Conservation (phyloP, 495 filamentous ascomycete genomes). For the Podospora pseudopauciseta region DNA sequence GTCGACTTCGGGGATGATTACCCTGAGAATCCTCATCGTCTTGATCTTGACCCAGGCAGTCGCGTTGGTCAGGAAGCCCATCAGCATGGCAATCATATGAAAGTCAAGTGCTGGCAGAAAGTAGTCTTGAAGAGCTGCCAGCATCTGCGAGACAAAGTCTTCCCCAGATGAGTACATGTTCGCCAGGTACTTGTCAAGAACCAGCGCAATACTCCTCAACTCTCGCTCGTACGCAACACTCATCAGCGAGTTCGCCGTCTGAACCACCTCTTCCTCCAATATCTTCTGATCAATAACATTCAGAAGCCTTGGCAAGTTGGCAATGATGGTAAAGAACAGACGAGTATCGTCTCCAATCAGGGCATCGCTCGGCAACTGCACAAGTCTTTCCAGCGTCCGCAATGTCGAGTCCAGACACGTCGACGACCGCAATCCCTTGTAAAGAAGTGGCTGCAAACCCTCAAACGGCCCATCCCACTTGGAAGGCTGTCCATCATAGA, state of each 20-base stretch:
- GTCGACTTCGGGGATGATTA: conserved; percentile 84
- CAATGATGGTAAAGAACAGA: conserved; percentile 77
- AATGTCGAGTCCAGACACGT: conserved; percentile 72
- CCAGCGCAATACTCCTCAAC: conserved; percentile 51
- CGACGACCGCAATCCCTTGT: conserved; percentile 90
- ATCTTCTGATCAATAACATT: conserved; percentile 66
- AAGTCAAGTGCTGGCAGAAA: conserved; percentile 85
- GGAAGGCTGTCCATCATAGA: conserved; percentile 73
- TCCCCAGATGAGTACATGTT: conserved; percentile 64
- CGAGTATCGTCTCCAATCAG: conserved; percentile 79
- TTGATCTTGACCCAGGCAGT: conserved; percentile 85
- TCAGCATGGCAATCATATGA: conserved; percentile 78
- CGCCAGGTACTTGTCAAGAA: conserved; percentile 66
- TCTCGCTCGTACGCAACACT: conserved; percentile 69
- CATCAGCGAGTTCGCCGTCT: conserved; percentile 65
- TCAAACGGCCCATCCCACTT: conserved; percentile 90
- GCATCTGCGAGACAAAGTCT: conserved; percentile 73
- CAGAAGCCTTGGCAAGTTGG: conserved; percentile 86
- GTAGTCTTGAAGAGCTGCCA: conserved; percentile 69
- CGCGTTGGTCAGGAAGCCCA: conserved; percentile 87
- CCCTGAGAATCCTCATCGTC: conserved; percentile 84
- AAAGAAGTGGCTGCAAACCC: conserved; percentile 77
- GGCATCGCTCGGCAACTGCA: conserved; percentile 71
- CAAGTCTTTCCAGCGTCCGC: conserved; percentile 71
- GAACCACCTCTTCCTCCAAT: conserved; percentile 51